These are phyloP conservation scores for Diaporthe sp. DNA, from an alignment of 2,329 filamentous ascomycete genomes.

Conservation along the genomic window DNA sequence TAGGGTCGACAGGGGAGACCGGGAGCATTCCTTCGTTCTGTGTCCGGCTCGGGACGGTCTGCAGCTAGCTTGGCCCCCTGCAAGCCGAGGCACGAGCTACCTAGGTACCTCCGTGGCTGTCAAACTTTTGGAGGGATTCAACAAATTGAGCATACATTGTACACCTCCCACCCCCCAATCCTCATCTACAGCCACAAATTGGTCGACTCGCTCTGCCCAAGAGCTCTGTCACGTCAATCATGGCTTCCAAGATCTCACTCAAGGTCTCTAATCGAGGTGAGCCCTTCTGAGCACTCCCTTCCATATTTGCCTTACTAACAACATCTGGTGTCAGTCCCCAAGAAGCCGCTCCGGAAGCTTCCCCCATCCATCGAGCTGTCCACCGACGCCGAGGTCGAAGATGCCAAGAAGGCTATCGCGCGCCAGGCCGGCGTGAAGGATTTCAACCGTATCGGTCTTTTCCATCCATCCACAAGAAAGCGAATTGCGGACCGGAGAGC, in stretches of 20 bases:
- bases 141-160: neutral
- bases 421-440: constrained; percentile 64
- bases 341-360: constrained; percentile 66
- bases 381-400: constrained; percentile 67
- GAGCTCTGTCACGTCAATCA: constrained; percentile 23
- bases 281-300: neutral
- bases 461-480: constrained; percentile 71
- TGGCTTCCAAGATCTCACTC: constrained; percentile 36
- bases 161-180: neutral
- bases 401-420: constrained; percentile 69
- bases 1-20: neutral
- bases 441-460: constrained; percentile 73
- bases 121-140: constrained; percentile 27
- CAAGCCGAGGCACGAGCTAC: constrained; percentile 22
- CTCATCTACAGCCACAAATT: neutral
- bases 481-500: constrained; percentile 73
- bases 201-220: neutral
- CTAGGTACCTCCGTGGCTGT: neutral
- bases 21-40: neutral
- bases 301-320: neutral
- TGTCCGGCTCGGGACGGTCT: neutral
- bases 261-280: constrained; percentile 35
- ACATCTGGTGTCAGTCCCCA: constrained; percentile 50
- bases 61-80: neutral
- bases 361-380: constrained; percentile 63